Evolutionary conservation across 2,329 filamentous ascomycete species (phyloP), one percentile per base, ranked within the genome.

Genomic region (Pseudopyricularia javanii): DNA sequence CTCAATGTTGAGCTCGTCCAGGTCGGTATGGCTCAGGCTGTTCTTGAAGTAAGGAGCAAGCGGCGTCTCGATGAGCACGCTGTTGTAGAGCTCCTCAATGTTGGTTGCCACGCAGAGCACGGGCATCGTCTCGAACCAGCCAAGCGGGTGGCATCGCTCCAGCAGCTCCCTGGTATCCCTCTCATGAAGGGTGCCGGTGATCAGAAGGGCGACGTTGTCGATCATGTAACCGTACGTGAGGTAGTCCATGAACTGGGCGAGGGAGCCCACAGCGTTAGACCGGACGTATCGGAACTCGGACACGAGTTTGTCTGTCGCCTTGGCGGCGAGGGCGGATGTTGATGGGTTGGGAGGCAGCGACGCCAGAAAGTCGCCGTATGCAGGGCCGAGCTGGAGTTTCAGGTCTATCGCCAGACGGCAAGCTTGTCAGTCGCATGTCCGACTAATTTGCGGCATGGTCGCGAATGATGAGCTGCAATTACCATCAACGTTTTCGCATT

Each of bases 161-260:
- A 98, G 74, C 57, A 98, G 80, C 72, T 98, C 93, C 55, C 91
- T 84, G 3, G 93, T 98, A 68, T 98, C 93, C 66, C 93, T 83
- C 73, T 98, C 94, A 71, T 98, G 93, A 30, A 98, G 80, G 12
- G 93, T 98, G 57, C 93, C 93, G 22, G 93, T 98, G 69, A 98
- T 98, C 63, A 98, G 82, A 40, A 98, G 84, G 37, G 94, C 93
- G 52, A 98, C 90, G 63, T 98, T 98, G 73, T 98, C 93, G 70
- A 98, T 98, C 93, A 98, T 98, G 77, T 98, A 98, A 57, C 91
- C 91, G 68, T 98, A 98, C 1, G 93, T 98, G 56, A 98, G 76
- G 70, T 95, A 98, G 69, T 97, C 90, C 81, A 98, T 90, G 70
- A 98, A 98, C 66, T 88, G 90, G 57, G 91, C 85, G 35, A 96